A percentile compares a stretch with the other conserved stretches of the same genome.
Conservation (phyloP, 176 grass and related monocot genomes). For the Thalia dealbata region DNA sequence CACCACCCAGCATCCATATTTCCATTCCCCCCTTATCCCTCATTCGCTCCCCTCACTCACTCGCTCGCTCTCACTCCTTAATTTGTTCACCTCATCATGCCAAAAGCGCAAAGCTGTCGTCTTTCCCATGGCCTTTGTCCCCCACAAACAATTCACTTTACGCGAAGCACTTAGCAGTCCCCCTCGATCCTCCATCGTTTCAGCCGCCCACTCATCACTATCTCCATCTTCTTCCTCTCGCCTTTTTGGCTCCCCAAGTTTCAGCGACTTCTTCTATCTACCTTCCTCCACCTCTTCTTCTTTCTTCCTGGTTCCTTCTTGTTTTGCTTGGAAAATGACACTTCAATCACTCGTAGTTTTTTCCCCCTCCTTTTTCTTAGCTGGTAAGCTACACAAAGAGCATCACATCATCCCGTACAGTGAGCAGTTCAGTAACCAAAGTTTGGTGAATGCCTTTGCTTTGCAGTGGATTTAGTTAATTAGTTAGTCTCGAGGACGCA, state of each 20-base stretch:
- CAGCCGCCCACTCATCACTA: no score
- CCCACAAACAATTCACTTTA: not conserved
- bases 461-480: no score
- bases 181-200: no score
- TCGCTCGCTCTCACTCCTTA: not conserved
- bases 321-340: not conserved
- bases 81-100: not conserved
- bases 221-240: not conserved
- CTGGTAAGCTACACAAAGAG: not conserved
- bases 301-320: not conserved
- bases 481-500: no score
- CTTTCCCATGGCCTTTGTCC: not conserved
- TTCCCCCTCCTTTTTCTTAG: not conserved
- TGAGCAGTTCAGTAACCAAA: not conserved
- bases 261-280: not conserved
- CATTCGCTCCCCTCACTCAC: not conserved
- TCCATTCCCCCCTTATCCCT: no score
- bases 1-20: no score
- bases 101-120: slow-evolving; percentile 2
- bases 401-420: not conserved
- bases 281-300: not conserved
- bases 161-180: no score
- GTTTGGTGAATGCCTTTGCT: not conserved
- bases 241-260: no score
- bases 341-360: not conserved